Base-by-base conservation (phyloP, 1,284 basidiomycete genomes). In the Marasmius oreades region DNA sequence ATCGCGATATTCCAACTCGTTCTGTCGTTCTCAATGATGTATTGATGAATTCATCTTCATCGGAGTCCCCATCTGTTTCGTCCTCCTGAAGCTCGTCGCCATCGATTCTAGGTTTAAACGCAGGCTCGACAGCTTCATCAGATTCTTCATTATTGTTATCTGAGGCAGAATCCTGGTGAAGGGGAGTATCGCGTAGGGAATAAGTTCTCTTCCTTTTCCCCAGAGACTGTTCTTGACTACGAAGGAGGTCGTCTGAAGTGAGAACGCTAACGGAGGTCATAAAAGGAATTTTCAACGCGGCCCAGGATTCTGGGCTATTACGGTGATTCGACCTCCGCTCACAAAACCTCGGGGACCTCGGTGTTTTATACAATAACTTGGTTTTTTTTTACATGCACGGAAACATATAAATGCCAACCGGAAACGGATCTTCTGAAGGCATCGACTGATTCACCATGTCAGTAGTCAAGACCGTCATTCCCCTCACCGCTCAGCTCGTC, bases 231-330 rank as follows among this genome's bases (percentile, higher is more conserved):
- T 76, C 74, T 55, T 69, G 70, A 53, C 61, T 64, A 37, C 70
- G 68, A 52, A 74, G 61, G 3, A 74, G 61, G 56, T 76, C 74
- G 55, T 77, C 76, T 5, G 70, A 63, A 43, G 73, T 74, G 31
- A 76, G 50, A 2, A 60, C 56, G 24, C 70, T 55, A 22, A 42
- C n/a, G 33, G 47, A 57, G 31, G 43, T 23, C 26, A 26, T 31
- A 23, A 48, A 53, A 22, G 48, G 43, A 50, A 5, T 18, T 14
- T 37, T 28, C 16, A 16, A 6, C 16, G 11, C n/a, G 39, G 39
- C 39, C n/a, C 28, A n/a, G n/a, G n/a, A n/a, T n/a, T n/a, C n/a
- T n/a, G n/a, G n/a, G n/a, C n/a, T n/a, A n/a, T n/a, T n/a, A n/a
- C n/a, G n/a, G n/a, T n/a, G n/a, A n/a, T n/a, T 31, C 28, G 28